Base-by-base conservation (phyloP, 768 basidiomycete genomes). In the Phlebiopsis flavidoalba region DNA sequence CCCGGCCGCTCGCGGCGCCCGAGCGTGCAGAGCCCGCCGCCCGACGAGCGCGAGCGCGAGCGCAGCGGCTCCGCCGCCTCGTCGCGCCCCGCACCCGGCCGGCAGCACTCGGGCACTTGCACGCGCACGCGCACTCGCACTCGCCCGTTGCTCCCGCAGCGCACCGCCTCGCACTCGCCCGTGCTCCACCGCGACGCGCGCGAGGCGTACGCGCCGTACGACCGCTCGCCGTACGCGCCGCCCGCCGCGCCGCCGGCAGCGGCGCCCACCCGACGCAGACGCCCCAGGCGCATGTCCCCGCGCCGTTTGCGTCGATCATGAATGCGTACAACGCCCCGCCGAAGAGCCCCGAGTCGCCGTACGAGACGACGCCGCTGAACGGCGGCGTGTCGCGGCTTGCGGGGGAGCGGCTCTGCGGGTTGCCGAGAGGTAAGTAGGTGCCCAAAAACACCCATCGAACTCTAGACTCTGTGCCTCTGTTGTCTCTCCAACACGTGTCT, bases 301-400 rank as follows among this genome's bases (percentile, higher is more conserved):
- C 84, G 26, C 80, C 85, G 57, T 82, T 88, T 68, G 88, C 85
- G 36, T 84, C 80, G 61, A 86, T 89, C 63, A 84, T 89, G 85
- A 83, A 85, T 65, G 85, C 86, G n/a, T 87, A 86, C 69, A 79
- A 84, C 8, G 69, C 74, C 0, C 70, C 71, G 33, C 69, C 73
- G 46, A 53, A 36, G 43, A 40, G 31, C 60, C 60, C 60, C 46
- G 60, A 48, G 53, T 60, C 53, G 60, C 60, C 60, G 53, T 60
- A 60, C 47, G 60, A 60, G 43, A 21, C 59, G 37, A 46, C 59
- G 24, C 48, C 59, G 22, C n/a, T 54, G 47, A 60, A 60, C 53
- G 60, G 60, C 2, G 45, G 54, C 22, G 54, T 55, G 19, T 55
- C 54, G 54, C 54, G 54, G n/a, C 37, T n/a, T 55, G 19, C 36